Evolutionary conservation across 768 basidiomycete species (phyloP).

Genomic region (Termitomyces sp.): DNA sequence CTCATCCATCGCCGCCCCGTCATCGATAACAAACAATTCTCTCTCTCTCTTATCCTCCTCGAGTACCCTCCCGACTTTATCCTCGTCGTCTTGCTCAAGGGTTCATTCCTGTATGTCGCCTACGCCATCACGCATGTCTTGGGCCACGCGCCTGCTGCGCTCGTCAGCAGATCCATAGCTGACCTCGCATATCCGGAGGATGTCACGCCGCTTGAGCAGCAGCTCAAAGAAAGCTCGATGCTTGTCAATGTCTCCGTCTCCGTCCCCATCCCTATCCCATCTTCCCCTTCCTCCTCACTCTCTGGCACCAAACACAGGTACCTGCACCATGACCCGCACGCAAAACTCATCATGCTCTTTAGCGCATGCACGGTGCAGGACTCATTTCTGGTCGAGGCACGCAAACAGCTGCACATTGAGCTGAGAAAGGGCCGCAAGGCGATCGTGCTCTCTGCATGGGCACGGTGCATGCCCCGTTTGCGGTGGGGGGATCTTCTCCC

Average conservation of each 20-base stretch:
- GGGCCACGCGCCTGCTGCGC: constrained; percentile 79
- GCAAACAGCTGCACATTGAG: constrained; percentile 88
- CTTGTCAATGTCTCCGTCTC: constrained; percentile 4
- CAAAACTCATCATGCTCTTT: constrained; percentile 89
- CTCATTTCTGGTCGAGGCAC: constrained; percentile 84
- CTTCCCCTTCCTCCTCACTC: too few relatives aligned
- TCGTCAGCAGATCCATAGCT: constrained; percentile 71
- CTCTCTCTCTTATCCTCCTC: constrained; percentile 58
- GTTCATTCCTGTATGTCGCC: constrained; percentile 87
- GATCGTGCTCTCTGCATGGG: constrained; percentile 81
- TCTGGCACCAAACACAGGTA: too few relatives aligned
- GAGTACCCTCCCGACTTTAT: constrained; percentile 73
- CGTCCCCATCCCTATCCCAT: too few relatives aligned
- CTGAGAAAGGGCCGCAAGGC: constrained; percentile 93
- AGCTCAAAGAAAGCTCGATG: constrained; percentile 74
- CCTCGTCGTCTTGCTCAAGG: constrained; percentile 89
- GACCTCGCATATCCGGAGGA: constrained; percentile 90
- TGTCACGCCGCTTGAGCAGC: constrained; percentile 87
- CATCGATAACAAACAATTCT: constrained; percentile 38
- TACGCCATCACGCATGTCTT: constrained; percentile 75
- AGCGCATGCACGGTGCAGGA: constrained; percentile 58
- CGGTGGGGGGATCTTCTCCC: constrained; percentile 54
- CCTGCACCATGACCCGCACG: too few relatives aligned
- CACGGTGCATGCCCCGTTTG: constrained; percentile 60
- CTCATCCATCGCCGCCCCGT: neutral